These are phyloP conservation scores for Penicillium sp. DNA, from an alignment of 2,329 filamentous ascomycete species.

Conservation along the genomic window DNA sequence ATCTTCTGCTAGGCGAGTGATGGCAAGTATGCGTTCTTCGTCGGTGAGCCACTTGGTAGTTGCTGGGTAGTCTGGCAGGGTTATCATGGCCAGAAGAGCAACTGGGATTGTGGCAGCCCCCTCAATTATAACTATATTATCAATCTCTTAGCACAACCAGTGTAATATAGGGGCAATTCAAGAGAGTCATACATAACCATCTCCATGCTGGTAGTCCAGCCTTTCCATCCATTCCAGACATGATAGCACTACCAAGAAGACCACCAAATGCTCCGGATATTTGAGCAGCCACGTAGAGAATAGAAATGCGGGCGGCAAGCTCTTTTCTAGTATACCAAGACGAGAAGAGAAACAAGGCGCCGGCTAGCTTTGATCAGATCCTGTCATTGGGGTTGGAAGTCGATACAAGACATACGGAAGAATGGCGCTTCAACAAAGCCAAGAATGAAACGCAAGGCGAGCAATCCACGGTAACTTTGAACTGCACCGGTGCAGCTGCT, in stretches of 20 bases:
- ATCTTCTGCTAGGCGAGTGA: constrained; percentile 64
- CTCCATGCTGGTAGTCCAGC: constrained; percentile 40
- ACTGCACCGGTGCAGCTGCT: constrained; percentile 1
- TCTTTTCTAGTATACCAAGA: constrained; percentile 70
- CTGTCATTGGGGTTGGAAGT: neutral
- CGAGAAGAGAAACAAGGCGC: constrained; percentile 3
- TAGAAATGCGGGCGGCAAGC: constrained; percentile 51
- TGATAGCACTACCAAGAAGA: constrained; percentile 55
- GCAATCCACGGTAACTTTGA: neutral
- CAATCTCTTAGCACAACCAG: constrained; percentile 31
- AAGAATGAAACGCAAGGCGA: constrained; percentile 8
- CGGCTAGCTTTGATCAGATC: neutral
- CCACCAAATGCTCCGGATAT: constrained; percentile 56
- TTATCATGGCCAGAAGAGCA: constrained; percentile 57
- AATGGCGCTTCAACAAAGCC: constrained; percentile 14
- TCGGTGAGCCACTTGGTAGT: constrained; percentile 61
- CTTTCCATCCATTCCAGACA: constrained; percentile 39
- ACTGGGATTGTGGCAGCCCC: constrained; percentile 65
- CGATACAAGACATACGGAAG: neutral
- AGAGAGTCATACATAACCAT: constrained; percentile 30
- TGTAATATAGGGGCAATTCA: constrained; percentile 25
- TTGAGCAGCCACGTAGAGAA: constrained; percentile 54
- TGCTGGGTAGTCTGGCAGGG: constrained; percentile 68
- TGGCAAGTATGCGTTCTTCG: constrained; percentile 59
- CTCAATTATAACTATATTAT: constrained; percentile 68